Percentiles rank a stretch among this genome's conserved stretches.
phyloP scores from a whole-genome alignment of 148 eudicot genomes.

The Limonium bicolor region DNA sequence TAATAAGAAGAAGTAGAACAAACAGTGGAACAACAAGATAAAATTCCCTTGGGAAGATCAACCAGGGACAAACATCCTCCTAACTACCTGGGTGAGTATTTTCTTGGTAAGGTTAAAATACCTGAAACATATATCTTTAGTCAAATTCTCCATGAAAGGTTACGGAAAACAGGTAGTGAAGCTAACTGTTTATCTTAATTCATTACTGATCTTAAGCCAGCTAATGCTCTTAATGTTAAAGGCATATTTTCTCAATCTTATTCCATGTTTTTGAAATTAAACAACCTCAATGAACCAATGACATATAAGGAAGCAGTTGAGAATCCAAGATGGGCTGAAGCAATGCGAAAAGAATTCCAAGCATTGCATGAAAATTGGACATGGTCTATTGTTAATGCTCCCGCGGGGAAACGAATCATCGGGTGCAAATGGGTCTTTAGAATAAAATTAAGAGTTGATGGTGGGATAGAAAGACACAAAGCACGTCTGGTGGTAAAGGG shows the following conservation, averaged over 20 bases:
- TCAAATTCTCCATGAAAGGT: too few species aligned
- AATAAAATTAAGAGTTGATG: background rate
- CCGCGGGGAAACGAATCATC: background rate
- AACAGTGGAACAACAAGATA: too few species aligned
- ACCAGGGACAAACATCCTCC: too few species aligned
- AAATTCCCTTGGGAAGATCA: too few species aligned
- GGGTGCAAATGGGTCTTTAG: background rate
- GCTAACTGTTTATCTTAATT: background rate
- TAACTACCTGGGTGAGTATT: too few species aligned
- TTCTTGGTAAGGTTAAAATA: too few species aligned
- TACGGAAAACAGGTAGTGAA: background rate
- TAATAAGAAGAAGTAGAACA: too few species aligned
- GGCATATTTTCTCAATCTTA: background rate
- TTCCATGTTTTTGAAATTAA: background rate
- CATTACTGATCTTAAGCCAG: background rate
- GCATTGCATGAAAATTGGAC: background rate
- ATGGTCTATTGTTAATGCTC: background rate
- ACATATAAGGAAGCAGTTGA: background rate
- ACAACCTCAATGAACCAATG: background rate
- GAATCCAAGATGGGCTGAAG: background rate
- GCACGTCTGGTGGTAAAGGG: background rate
- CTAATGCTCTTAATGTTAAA: background rate
- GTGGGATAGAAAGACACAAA: background rate
- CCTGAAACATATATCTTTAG: too few species aligned
- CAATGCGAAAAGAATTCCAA: background rate